Conservation (phyloP, 1,139 yeast genomes). For the Komagataea norvegica region DNA sequence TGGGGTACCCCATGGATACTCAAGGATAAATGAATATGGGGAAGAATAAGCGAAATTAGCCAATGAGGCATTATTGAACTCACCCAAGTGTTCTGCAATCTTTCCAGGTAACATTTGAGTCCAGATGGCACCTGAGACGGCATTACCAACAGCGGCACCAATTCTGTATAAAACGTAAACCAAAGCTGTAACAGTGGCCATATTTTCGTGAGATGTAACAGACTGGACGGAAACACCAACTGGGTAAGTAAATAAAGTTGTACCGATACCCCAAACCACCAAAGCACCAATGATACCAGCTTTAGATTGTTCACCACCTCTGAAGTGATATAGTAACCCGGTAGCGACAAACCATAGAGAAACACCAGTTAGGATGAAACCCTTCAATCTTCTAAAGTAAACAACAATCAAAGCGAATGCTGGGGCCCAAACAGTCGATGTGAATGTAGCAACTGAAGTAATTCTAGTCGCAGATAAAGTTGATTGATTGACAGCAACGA, state of each 20-base stretch:
- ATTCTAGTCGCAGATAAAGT: conserved; percentile 62
- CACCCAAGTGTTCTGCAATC: conserved; percentile 15
- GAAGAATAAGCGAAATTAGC: conserved; percentile 48
- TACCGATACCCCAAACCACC: conserved; percentile 66
- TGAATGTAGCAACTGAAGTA: conserved; percentile 57
- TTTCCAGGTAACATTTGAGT: conserved; percentile 37
- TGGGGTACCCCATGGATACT: conserved; percentile 56
- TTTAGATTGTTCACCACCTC: conserved; percentile 47
- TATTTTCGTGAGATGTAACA: conserved; percentile 55
- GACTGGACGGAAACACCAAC: conserved; percentile 62
- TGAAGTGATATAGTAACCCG: conserved; percentile 53
- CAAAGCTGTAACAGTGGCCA: conserved; percentile 59
- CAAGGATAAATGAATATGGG: conserved; percentile 45
- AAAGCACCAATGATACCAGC: conserved; percentile 64
- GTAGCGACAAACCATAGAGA: conserved; percentile 50
- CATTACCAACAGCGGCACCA: conserved; percentile 49
- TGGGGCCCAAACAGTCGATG: conserved; percentile 58
- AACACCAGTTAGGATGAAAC: conserved; percentile 55
- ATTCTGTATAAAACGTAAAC: conserved; percentile 52
- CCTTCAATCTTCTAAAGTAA: conserved; percentile 49
- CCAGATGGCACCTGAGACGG: conserved; percentile 64
- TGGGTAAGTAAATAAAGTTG: conserved; percentile 66
- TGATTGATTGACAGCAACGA: conserved; percentile 58
- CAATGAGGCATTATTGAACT: conserved; percentile 27
- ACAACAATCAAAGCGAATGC: conserved; percentile 52